Evolutionary conservation across 129 eudicot species (phyloP).

Genomic region (Lactuca saligna): DNA sequence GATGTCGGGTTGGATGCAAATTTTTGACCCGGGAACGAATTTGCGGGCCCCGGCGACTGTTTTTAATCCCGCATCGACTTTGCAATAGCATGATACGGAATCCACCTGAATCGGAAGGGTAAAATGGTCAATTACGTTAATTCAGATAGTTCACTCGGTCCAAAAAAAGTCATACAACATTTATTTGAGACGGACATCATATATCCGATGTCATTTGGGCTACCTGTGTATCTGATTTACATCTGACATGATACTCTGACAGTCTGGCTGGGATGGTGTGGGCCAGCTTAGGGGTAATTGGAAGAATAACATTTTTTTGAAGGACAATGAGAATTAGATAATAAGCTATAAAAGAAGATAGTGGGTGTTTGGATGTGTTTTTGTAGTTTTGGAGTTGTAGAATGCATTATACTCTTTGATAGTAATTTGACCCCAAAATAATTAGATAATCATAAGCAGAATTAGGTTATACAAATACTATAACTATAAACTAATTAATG

Average conservation of each 20-base stretch:
- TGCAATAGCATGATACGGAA: slow-evolving; percentile 96
- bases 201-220: no score
- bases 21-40: slow-evolving; percentile 90
- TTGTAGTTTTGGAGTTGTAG: neutral
- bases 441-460: neutral
- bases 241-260: no score
- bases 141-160: neutral
- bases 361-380: neutral
- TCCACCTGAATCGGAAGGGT: slow-evolving; percentile 60
- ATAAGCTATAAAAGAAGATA: no score
- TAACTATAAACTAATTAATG: neutral
- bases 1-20: slow-evolving; percentile 92
- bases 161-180: no score
- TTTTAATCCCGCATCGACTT: slow-evolving; percentile 83
- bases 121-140: neutral
- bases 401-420: neutral
- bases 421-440: neutral
- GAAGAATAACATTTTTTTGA: no score
- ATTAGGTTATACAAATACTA: neutral
- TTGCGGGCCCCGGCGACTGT: slow-evolving; percentile 96
- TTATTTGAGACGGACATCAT: no score
- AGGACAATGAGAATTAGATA: neutral
- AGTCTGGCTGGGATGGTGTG: no score
- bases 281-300: no score
- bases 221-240: no score